phyloP scores from a whole-genome alignment of 805 yeast genomes.

The Limtongia smithiae region DNA sequence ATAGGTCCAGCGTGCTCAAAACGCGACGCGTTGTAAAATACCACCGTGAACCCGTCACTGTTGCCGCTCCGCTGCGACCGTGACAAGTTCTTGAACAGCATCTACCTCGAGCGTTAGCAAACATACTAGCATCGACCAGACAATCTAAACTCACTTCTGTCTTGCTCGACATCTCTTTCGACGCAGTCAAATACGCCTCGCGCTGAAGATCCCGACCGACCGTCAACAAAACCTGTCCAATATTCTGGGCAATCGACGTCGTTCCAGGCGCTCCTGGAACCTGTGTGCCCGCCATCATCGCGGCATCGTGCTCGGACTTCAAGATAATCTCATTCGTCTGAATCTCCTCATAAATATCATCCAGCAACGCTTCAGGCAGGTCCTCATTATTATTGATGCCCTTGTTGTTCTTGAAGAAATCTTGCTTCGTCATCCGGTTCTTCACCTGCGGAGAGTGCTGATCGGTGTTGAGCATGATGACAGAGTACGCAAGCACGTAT shows the following conservation, averaged over 20 bases:
- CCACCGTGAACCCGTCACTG: conserved; percentile 40
- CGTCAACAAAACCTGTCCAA: conserved; percentile 48
- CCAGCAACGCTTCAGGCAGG: conserved; percentile 69
- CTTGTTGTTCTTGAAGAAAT: conserved; percentile 77
- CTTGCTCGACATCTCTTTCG: conserved; percentile 83
- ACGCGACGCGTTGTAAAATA: conserved; percentile 78
- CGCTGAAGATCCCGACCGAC: conserved; percentile 56
- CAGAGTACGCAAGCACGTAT: conserved; percentile 83
- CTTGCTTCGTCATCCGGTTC: conserved; percentile 82
- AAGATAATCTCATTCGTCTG: conserved; percentile 80
- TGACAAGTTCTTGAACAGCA: conserved; percentile 19
- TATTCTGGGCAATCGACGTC: conserved; percentile 36
- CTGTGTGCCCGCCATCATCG: conserved; percentile 65
- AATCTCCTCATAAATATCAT: conserved; percentile 72
- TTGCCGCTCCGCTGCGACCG: conserved; percentile 22
- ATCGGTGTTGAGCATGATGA: conserved; percentile 93
- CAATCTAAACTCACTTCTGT: conserved; percentile 60
- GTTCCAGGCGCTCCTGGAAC: conserved; percentile 37
- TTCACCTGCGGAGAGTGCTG: conserved; percentile 89
- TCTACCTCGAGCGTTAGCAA: conserved; percentile 1
- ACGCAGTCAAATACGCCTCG: conserved; percentile 89
- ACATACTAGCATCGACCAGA: too few relatives aligned
- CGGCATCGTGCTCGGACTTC: conserved; percentile 91
- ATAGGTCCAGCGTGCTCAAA: conserved; percentile 88
- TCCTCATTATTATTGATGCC: conserved; percentile 92